phyloP scores from a whole-genome alignment of 1,139 yeast genomes.

The Diutina ranongensis region DNA sequence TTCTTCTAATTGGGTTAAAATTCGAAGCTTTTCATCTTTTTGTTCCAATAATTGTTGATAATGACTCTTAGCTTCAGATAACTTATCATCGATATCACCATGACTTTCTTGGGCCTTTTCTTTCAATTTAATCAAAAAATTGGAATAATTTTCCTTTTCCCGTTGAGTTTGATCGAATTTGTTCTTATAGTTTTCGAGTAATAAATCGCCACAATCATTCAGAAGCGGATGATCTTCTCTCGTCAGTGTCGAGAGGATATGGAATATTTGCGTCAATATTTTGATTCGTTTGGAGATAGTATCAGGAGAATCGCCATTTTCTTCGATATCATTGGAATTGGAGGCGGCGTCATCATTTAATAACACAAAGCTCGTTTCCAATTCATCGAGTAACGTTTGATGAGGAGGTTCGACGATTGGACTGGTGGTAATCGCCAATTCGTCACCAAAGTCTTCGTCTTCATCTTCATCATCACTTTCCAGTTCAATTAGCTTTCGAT shows the following conservation, averaged over 20 bases:
- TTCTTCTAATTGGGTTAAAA: conserved; percentile 34
- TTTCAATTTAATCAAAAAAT: conserved; percentile 58
- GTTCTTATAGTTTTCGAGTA: conserved; percentile 55
- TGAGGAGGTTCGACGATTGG: background rate
- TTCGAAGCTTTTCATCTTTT: conserved; percentile 27
- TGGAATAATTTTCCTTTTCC: conserved; percentile 71
- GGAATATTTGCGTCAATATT: conserved; percentile 51
- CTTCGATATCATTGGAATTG: background rate
- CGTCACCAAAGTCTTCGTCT: background rate
- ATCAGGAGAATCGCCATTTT: conserved; percentile 8
- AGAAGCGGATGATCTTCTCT: conserved; percentile 88
- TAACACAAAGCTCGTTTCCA: conserved; percentile 2
- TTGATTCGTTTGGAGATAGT: conserved; percentile 23
- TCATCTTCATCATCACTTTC: conserved; percentile 5
- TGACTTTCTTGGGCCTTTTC: conserved; percentile 24
- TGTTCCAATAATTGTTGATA: conserved; percentile 20
- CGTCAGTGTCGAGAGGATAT: conserved; percentile 45
- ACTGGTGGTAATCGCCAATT: background rate
- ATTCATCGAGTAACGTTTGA: background rate
- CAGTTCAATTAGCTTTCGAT: conserved; percentile 6
- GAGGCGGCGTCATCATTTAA: background rate
- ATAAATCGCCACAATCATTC: conserved; percentile 63
- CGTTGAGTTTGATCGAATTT: conserved; percentile 64
- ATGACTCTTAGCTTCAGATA: conserved; percentile 28
- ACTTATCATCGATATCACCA: conserved; percentile 11